These are phyloP conservation scores for Limonomyces culmigenus DNA, from an alignment of 1,284 basidiomycete species.

Conservation along the genomic window DNA sequence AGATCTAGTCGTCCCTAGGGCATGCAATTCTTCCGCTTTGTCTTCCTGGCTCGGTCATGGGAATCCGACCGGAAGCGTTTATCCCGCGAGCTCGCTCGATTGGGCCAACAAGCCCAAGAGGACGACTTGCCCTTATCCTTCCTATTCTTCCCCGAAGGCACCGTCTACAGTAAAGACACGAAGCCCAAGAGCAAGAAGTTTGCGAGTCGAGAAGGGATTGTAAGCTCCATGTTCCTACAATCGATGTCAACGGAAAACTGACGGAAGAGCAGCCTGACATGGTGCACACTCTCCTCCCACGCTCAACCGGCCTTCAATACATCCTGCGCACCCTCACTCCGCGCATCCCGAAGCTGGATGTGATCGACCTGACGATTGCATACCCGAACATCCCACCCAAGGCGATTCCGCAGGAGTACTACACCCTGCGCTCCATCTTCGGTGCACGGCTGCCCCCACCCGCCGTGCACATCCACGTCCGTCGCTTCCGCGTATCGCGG, in stretches of 20 bases:
- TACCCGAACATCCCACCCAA: slow-evolving; percentile 72
- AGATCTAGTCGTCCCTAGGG: slow-evolving; percentile 23
- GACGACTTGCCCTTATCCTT: slow-evolving; percentile 62
- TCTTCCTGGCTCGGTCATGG: slow-evolving; percentile 80
- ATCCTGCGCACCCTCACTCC: slow-evolving; percentile 70
- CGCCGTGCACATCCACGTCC: slow-evolving; percentile 72
- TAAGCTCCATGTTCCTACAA: slow-evolving; percentile 22
- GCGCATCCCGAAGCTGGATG: slow-evolving; percentile 57
- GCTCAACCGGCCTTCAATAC: slow-evolving; percentile 82
- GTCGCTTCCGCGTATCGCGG: slow-evolving; percentile 48
- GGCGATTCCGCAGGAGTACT: slow-evolving; percentile 71
- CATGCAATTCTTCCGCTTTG: slow-evolving; percentile 88
- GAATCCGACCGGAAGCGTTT: slow-evolving; percentile 61
- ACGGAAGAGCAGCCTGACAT: slow-evolving; percentile 47
- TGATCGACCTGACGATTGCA: slow-evolving; percentile 81
- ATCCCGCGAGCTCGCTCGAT: slow-evolving; percentile 33
- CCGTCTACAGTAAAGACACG: slow-evolving; percentile 72
- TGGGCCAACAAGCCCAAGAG: slow-evolving; percentile 42
- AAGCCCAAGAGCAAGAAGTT: slow-evolving; percentile 71
- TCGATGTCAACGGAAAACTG: slow-evolving; percentile 3
- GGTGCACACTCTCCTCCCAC: slow-evolving; percentile 66
- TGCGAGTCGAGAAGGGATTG: slow-evolving; percentile 69
- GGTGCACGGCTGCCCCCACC: slow-evolving; percentile 74
- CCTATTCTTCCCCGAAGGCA: slow-evolving; percentile 87
- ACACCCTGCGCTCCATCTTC: slow-evolving; percentile 83